Evolutionary conservation across 306 rosid species (phyloP), one percentile per base, ranked within the genome.

Genomic region (Fragaria nilgerrensis): DNA sequence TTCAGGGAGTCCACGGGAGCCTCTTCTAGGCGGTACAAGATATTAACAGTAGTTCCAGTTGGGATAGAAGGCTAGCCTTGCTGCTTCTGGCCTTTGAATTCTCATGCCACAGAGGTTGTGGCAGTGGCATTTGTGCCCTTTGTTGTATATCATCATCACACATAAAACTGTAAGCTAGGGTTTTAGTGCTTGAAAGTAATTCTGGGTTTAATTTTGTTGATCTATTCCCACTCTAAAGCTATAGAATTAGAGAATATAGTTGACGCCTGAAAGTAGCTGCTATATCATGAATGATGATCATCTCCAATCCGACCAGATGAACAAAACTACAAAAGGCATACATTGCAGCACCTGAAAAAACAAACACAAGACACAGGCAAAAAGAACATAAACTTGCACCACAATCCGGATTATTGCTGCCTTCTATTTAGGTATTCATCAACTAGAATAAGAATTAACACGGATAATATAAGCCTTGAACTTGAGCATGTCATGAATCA

Each of bases 1-100:
- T 78, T 56, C 43, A 70, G 79, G 82, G 75, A 73, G 62, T 83
- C 82, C 70, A 73, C 64, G 49, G 29, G 73, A 77, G 58, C 61
- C 82, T 78, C 76, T 67, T 50, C 66, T 73, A 29, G 79, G 76
- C 50, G 68, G 27, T 58, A 78, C 61, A 81, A 73, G 77, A 84
- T 72, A 29, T 29, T 29, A 75, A 81, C 16, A 19, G 15, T 25
- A 76, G 73, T 20, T 50, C 34, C 68, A 29, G 53, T 53, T 50
- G n/a, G 77, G 37, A 25, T 72, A 73, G 36, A 56, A 9, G 68
- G 69, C 70, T 75, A 20, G 13, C 43, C 32, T 52, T 12, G 64
- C 17, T 1, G 7, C 67, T 3, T 11, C 9, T 3, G 59, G 27
- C 68, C 36, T 68, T n/a, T 56, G 10, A n/a, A 2, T 45, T 14